phyloP scores from a whole-genome alignment of 208 protist species.

The Strigomonas culicis region DNA sequence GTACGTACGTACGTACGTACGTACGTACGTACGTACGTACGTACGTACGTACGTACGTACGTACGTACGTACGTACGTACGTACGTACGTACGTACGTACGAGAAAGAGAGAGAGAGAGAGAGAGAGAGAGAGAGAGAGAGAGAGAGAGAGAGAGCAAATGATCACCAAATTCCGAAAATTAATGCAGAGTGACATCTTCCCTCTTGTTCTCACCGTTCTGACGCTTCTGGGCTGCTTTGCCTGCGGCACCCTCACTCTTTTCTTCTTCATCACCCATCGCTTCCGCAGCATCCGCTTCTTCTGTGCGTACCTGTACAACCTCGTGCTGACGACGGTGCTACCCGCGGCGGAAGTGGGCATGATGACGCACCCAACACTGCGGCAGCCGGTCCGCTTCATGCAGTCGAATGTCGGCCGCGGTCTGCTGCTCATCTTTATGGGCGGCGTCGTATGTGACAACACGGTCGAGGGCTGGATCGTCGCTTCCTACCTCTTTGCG shows the following conservation, averaged over 20 bases:
- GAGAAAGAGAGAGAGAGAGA: no score
- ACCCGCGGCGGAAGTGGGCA: slow-evolving; percentile 45
- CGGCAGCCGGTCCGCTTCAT: slow-evolving; percentile 46
- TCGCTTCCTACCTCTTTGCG: slow-evolving; percentile 53
- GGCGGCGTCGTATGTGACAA: slow-evolving; percentile 53
- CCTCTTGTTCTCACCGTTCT: slow-evolving; percentile 35
- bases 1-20: no score
- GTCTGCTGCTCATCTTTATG: slow-evolving; percentile 76
- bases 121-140: no score
- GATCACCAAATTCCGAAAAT: no score
- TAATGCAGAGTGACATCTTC: slow-evolving; percentile 6
- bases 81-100: no score
- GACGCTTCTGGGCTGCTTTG: slow-evolving; percentile 46
- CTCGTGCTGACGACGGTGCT: slow-evolving; percentile 48
- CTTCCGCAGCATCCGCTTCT: slow-evolving; percentile 22
- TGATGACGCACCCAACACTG: slow-evolving; percentile 50
- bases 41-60: no score
- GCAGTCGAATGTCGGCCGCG: slow-evolving; percentile 42
- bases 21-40: no score
- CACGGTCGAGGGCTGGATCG: slow-evolving; percentile 45
- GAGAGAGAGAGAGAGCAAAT: no score
- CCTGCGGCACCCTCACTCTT: slow-evolving; percentile 46
- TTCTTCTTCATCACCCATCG: slow-evolving; percentile 40
- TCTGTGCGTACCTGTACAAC: slow-evolving; percentile 47
- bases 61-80: no score